Conservation (phyloP, 305 asterid species). For the Fraxinus velutina region DNA sequence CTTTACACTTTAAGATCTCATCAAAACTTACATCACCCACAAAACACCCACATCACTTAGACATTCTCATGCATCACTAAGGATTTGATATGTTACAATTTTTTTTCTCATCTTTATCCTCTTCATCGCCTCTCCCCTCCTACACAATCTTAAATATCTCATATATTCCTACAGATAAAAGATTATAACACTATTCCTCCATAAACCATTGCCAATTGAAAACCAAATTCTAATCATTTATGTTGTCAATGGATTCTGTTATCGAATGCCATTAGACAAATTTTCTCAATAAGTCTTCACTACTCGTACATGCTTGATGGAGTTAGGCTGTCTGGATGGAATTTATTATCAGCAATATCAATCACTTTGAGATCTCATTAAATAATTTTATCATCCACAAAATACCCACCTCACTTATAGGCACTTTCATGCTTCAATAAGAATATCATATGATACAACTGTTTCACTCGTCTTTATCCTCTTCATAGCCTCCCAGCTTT, state of each 20-base stretch:
- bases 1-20: neutral
- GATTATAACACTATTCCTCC: neutral
- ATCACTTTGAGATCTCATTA: neutral
- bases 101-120: neutral
- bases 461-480: neutral
- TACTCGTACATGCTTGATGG: neutral
- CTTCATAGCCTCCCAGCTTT: neutral
- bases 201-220: neutral
- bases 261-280: neutral
- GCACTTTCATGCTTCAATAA: neutral
- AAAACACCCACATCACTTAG: neutral
- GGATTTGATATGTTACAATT: too few species aligned
- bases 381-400: neutral
- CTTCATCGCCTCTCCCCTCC: neutral
- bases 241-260: neutral
- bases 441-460: neutral
- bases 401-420: neutral
- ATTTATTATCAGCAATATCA: neutral
- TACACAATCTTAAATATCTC: neutral
- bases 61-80: neutral
- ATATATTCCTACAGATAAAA: neutral
- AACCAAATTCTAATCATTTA: neutral
- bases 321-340: neutral
- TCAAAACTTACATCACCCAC: neutral
- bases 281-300: neutral